Evolutionary conservation across 139 green algal species (phyloP), one percentile per base, ranked within the genome.

Genomic region (Prasinococcaceae sp.): DNA sequence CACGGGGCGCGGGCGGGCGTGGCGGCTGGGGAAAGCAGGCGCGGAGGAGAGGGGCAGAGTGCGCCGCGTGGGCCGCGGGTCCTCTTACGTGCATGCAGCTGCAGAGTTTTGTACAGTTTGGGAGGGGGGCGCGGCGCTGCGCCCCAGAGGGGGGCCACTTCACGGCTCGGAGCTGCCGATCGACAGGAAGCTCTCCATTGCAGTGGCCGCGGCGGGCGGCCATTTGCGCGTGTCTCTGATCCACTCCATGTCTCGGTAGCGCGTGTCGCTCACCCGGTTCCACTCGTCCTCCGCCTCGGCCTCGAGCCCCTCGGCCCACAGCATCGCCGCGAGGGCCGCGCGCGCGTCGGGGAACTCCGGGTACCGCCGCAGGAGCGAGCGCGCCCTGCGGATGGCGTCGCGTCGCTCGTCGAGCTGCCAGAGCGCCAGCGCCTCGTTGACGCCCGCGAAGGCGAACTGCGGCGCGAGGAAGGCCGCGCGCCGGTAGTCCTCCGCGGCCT

Each of bases 271-370:
- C 24, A 71, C 35, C 14, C 62, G 51, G 12, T 24, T 27, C 62
- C 62, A 71, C 39, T 72, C 47, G 23, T 16, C 60, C 23, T 71
- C 60, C 17, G 62, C 61, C 4, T 71, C 62, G 17, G 17, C 62
- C 27, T 17, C 66, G 3, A 54, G 14, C 6, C 62, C 62, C 32
- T 59, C 35, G 16, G 43, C 44, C 20, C 63, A 71, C 10, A 71
- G 61, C 25, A 49, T 28, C 24, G 61, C 62, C 27, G 62, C 62
- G 9, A 71, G 26, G 4, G 62, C 62, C 29, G 62, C 62, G 14
- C 62, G 12, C 39, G 73, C 58, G 61, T 71, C 62, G 4, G 48
- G 49, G 53, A 71, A 71, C 60, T 63, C 63, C n/a, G 63, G 60
- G 43, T 72, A 72, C 29, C 38, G 30, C 29, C 62, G 33, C 14